These are phyloP conservation scores for Lipomyces chichibuensis DNA, from an alignment of 805 yeast genomes.

Conservation along the genomic window DNA sequence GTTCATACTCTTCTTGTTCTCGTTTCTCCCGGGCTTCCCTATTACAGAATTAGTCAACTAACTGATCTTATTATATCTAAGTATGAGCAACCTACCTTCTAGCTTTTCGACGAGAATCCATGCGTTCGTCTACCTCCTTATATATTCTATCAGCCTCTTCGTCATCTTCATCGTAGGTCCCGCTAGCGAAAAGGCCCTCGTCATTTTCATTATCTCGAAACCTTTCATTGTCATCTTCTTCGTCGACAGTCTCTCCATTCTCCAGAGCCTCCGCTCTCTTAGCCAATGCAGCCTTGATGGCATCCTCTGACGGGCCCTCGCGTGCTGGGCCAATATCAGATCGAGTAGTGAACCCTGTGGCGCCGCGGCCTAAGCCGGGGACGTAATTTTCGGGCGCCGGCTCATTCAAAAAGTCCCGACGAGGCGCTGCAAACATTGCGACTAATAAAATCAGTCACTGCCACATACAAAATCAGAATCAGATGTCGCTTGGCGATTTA, in stretches of 20 bases:
- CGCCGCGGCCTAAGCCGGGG: constrained; percentile 95
- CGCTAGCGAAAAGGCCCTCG: constrained; percentile 42
- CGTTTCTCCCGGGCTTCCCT: constrained; percentile 40
- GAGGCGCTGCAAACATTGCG: constrained; percentile 30
- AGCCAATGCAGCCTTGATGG: constrained; percentile 40
- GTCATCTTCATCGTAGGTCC: constrained; percentile 57
- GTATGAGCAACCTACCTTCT: constrained; percentile 28
- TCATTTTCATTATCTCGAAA: constrained; percentile 44
- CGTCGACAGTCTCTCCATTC: constrained; percentile 37
- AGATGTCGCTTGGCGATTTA: neutral
- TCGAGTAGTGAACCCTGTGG: constrained; percentile 86
- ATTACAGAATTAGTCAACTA: constrained; percentile 7
- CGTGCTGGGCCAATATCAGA: constrained; percentile 67
- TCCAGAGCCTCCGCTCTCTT: constrained; percentile 37
- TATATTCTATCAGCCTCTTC: constrained; percentile 78
- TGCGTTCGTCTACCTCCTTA: constrained; percentile 63
- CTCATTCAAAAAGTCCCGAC: constrained; percentile 66
- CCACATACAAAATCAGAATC: neutral
- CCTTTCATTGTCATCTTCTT: constrained; percentile 41
- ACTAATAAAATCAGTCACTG: neutral
- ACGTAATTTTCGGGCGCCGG: constrained; percentile 88
- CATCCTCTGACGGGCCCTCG: constrained; percentile 47
- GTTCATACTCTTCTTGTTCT: constrained; percentile 38
- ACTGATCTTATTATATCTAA: neutral
- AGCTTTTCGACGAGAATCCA: constrained; percentile 41